phyloP scores from a whole-genome alignment of 495 filamentous ascomycete genomes.

The Xylaria acuta region DNA sequence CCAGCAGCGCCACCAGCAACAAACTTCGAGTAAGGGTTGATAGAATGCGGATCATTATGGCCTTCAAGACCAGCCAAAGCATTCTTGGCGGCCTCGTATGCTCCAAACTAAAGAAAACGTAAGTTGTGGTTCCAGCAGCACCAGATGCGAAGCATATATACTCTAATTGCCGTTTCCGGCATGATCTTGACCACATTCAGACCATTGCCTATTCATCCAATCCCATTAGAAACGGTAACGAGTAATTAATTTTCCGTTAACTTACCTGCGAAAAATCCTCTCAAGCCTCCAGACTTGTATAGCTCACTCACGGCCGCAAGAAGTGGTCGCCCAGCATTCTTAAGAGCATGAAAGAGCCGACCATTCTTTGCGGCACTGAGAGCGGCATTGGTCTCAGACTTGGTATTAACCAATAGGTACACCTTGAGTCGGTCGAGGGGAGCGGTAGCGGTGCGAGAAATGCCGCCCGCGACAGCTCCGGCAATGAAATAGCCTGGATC shows the following conservation, averaged over 20 bases:
- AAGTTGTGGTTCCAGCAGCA: neutral
- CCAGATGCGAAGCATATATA: constrained; percentile 32
- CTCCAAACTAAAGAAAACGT: constrained; percentile 69
- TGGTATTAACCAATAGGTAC: constrained; percentile 92
- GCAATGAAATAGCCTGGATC: constrained; percentile 96
- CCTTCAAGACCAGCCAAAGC: constrained; percentile 86
- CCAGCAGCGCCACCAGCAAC: constrained; percentile 88
- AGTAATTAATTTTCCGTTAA: constrained; percentile 18
- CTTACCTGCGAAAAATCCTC: constrained; percentile 93
- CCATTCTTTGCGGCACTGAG: constrained; percentile 74
- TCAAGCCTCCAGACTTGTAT: constrained; percentile 86
- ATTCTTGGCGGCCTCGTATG: constrained; percentile 93
- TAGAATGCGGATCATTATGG: constrained; percentile 77
- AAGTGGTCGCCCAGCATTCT: constrained; percentile 71
- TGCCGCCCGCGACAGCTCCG: constrained; percentile 88
- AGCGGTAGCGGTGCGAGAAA: constrained; percentile 91
- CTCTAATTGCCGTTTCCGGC: constrained; percentile 93
- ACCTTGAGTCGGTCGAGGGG: constrained; percentile 97
- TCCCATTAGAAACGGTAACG: constrained; percentile 17
- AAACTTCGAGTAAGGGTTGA: constrained; percentile 85
- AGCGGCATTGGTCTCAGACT: constrained; percentile 60
- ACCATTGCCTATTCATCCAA: constrained; percentile 76
- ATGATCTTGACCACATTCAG: constrained; percentile 97
- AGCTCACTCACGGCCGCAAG: constrained; percentile 73
- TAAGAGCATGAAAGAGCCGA: constrained; percentile 68